These are phyloP conservation scores for Penicillium turbatum DNA, from an alignment of 495 filamentous ascomycete species.

Conservation along the genomic window DNA sequence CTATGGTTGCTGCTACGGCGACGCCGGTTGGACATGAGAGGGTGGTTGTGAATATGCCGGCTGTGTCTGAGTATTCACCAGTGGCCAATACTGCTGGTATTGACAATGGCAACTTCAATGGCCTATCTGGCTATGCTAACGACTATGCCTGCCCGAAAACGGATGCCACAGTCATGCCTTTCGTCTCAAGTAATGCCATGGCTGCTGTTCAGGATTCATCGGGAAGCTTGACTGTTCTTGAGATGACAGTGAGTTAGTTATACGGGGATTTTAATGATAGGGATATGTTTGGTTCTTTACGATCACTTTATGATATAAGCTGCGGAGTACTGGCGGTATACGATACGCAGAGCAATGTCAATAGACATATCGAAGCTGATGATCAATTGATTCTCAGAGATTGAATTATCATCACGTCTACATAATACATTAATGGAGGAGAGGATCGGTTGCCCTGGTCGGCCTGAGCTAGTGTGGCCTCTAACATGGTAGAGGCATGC, in stretches of 20 bases:
- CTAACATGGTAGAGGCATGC: neutral
- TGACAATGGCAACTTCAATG: too few species aligned
- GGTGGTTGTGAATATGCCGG: neutral
- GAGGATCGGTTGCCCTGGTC: neutral
- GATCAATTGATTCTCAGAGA: neutral
- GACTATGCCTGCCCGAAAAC: neutral
- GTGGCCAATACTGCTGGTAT: neutral
- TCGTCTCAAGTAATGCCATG: neutral
- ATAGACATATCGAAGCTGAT: neutral
- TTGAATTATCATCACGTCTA: neutral
- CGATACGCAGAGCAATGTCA: neutral
- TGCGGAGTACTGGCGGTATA: neutral
- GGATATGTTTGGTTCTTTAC: neutral
- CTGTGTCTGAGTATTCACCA: neutral
- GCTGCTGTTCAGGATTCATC: neutral
- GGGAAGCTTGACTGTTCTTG: neutral
- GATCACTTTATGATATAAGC: neutral
- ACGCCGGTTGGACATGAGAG: neutral
- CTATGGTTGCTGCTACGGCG: conserved; percentile 2
- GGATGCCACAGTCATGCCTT: neutral
- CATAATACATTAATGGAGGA: neutral
- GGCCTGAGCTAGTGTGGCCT: too few species aligned
- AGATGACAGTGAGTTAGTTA: neutral
- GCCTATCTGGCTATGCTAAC: neutral
- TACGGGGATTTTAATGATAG: neutral